These are phyloP conservation scores for Hypoxylon sp. DNA, from an alignment of 2,329 filamentous ascomycete species.

Conservation along the genomic window DNA sequence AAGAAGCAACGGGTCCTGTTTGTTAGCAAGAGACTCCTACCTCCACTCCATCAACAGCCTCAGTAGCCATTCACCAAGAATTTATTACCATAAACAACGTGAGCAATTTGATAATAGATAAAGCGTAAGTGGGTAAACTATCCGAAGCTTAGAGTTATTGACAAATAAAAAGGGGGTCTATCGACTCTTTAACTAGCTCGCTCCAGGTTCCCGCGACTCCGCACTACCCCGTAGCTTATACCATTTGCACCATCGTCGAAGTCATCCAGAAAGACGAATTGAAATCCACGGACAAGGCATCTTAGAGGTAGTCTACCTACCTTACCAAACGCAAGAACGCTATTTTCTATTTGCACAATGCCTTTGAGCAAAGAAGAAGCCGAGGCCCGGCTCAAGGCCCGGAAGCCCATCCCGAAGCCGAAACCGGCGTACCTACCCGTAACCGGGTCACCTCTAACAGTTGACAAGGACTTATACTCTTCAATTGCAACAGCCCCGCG, in stretches of 20 bases:
- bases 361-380: constrained; percentile 44
- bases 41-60: neutral
- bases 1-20: neutral
- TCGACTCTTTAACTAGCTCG: constrained; percentile 19
- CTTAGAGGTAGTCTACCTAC: neutral
- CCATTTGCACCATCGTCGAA: neutral
- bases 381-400: constrained; percentile 58
- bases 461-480: constrained; percentile 68
- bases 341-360: constrained; percentile 31
- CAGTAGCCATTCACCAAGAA: neutral
- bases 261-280: neutral
- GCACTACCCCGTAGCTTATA: constrained; percentile 16
- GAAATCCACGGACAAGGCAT: neutral
- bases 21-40: constrained; percentile 10
- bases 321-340: no score
- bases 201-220: constrained; percentile 20
- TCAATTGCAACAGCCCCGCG: constrained; percentile 68
- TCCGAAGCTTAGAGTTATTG: constrained; percentile 1
- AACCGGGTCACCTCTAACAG: constrained; percentile 60
- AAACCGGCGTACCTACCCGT: constrained; percentile 65
- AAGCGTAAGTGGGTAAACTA: neutral
- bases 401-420: constrained; percentile 63
- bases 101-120: constrained; percentile 16
- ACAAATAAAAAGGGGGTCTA: constrained; percentile 15
- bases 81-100: neutral